These are phyloP conservation scores for Rosellinia necatrix DNA, from an alignment of 2,329 filamentous ascomycete species.

Conservation along the genomic window DNA sequence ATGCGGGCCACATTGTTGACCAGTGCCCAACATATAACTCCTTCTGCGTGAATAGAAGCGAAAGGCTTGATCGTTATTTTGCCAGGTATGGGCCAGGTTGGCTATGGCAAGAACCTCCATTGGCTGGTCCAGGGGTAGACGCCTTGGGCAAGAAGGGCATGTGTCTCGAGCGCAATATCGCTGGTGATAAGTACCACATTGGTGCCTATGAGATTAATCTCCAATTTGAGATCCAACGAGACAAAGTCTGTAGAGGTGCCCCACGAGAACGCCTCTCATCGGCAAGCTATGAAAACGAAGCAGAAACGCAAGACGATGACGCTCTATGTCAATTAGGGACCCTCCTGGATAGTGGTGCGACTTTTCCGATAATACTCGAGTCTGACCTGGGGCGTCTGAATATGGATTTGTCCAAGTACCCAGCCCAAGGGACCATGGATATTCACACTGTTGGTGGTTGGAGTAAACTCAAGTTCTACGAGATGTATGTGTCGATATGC, in stretches of 20 bases:
- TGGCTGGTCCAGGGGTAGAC: conserved; percentile 34
- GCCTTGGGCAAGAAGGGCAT: conserved; percentile 41
- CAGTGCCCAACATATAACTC: conserved; percentile 44
- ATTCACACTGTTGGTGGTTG: conserved; percentile 31
- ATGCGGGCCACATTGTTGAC: conserved; percentile 49
- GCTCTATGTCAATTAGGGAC: conserved; percentile 37
- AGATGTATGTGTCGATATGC: conserved; percentile 43
- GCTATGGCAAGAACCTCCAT: conserved; percentile 53
- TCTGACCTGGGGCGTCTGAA: conserved; percentile 44
- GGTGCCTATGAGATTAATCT: conserved; percentile 33
- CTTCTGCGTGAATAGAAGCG: conserved; percentile 45
- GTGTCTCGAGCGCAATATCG: conserved; percentile 31
- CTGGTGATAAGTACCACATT: conserved; percentile 28
- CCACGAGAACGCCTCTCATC: not conserved
- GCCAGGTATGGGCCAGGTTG: conserved; percentile 46
- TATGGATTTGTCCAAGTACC: conserved; percentile 42
- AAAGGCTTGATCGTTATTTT: conserved; percentile 47
- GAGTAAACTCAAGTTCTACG: conserved; percentile 38
- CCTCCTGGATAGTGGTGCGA: conserved; percentile 51
- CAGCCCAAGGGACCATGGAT: conserved; percentile 41
- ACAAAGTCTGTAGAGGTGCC: conserved; percentile 6
- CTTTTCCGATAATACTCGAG: conserved; percentile 44
- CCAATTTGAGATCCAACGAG: conserved; percentile 5
- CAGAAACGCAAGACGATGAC: conserved; percentile 26
- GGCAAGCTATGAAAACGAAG: not conserved